Evolutionary conservation across 176 grass and related monocot species (phyloP).

Genomic region (Hordeum marinum): DNA sequence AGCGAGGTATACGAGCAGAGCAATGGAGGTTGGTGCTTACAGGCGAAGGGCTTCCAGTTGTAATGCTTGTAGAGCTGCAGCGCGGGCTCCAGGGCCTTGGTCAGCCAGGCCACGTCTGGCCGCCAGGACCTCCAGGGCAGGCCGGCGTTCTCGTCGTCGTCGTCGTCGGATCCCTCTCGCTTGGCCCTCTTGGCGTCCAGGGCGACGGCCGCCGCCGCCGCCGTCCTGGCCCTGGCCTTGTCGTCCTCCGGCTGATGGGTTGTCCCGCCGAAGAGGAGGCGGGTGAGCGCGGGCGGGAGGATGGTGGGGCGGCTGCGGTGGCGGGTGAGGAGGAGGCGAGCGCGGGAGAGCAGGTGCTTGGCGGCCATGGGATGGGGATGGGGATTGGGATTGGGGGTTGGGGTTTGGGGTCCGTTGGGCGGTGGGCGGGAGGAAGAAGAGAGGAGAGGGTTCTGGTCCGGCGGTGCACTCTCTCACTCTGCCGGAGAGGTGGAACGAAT

Average conservation of each 20-base stretch:
- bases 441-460: background rate
- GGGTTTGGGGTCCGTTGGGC: background rate
- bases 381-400: background rate
- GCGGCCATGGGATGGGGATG: constrained; percentile 34
- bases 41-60: constrained; percentile 72
- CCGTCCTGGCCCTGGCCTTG: constrained; percentile 11
- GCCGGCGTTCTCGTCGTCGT: constrained; percentile 23
- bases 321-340: constrained; percentile 36
- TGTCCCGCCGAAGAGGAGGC: constrained; percentile 38
- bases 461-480: background rate
- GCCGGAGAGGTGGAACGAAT: background rate
- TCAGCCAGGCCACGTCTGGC: constrained; percentile 80
- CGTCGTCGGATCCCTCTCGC: constrained; percentile 13
- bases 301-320: background rate
- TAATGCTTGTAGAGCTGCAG: constrained; percentile 77
- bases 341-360: constrained; percentile 54
- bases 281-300: constrained; percentile 27
- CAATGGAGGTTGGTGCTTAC: background rate
- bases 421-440: background rate
- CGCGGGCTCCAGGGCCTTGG: constrained; percentile 82
- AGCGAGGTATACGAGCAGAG: background rate
- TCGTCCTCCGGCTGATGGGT: constrained; percentile 22
- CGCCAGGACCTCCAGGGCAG: constrained; percentile 67
- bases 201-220: constrained; percentile 19
- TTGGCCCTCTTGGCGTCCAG: constrained; percentile 16